Evolutionary conservation across 2,329 filamentous ascomycete species (phyloP), one percentile per base, ranked within the genome.

Genomic region (Fusarium tuaranense): DNA sequence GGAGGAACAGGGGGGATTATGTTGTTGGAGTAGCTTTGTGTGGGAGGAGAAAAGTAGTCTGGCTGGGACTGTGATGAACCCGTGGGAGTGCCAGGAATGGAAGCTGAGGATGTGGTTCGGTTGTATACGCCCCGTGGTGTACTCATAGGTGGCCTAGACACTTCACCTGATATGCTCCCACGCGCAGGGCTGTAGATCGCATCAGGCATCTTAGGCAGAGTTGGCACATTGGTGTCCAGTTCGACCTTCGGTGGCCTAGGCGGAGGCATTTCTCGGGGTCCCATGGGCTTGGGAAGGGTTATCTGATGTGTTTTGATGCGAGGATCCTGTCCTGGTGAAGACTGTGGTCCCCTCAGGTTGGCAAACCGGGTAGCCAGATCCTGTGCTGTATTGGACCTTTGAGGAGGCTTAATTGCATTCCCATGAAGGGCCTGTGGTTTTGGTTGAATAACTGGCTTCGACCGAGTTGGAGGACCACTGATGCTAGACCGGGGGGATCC

Each of bases 171-270:
- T 6, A 92, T 86, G 66, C 91, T 93, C 32, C 93, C 94, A 38
- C 93, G 88, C 1, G 92, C 92, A n/a, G 93, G 93, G 76, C 91
- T 95, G 79, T 95, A 95, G 5, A 94, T 93, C 9, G 93, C 92
- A 77, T 92, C 92, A 1, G 93, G 93, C 55, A 92, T 83, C 80
- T 93, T 93, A 13, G 93, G 93, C 78, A 95, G 84, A 18, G 86
- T 86, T 13, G 89, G 86, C 9, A 89, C 80, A n/a, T 87, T 80
- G 30, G 85, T 89, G 57, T 89, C 84, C 1, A 91, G 76, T 4
- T 86, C 85, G 12, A 89, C 79, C 61, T 85, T 86, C 1, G 85
- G 83, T 36, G 85, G 83, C 51, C 86, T 85, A 20, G 82, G 74
- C 30, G 82, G 80, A 7, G 87, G 87, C 87, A 91, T 90, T 13